Conservation (phyloP, 352 stramenopile species). For the Globisporangium cylindrosporum region DNA sequence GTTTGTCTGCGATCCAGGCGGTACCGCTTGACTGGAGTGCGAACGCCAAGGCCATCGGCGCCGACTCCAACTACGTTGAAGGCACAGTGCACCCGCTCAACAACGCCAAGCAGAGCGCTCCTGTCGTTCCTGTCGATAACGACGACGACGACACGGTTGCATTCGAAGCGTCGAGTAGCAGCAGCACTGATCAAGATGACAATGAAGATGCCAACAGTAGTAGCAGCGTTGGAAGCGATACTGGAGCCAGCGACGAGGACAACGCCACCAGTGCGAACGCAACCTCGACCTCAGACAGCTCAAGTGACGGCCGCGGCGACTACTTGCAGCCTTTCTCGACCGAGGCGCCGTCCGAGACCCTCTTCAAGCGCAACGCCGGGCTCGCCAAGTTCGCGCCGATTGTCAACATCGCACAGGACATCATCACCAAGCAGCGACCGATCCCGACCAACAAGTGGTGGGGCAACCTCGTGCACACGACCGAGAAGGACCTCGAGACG, state of each 20-base stretch:
- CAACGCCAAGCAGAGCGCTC: constrained; percentile 12
- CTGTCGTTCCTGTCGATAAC: not conserved
- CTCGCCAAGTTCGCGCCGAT: constrained; percentile 49
- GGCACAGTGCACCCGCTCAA: constrained; percentile 13
- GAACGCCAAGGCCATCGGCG: constrained; percentile 1
- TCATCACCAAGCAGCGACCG: constrained; percentile 32
- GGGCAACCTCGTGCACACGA: constrained; percentile 70
- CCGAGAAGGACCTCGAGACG: constrained; percentile 31
- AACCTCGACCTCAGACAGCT: too few species aligned
- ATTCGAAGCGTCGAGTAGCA: not conserved
- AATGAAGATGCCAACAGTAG: not conserved
- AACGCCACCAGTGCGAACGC: not conserved
- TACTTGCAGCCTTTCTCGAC: constrained; percentile 44
- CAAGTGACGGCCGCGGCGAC: not conserved
- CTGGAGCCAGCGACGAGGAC: not conserved
- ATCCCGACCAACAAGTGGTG: constrained; percentile 86
- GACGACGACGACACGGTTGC: not conserved
- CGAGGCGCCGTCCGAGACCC: constrained; percentile 30
- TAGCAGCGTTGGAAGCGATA: not conserved
- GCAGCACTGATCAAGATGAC: not conserved
- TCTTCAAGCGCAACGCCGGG: constrained; percentile 43
- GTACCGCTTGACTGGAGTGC: constrained; percentile 1
- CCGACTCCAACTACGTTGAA: constrained; percentile 11
- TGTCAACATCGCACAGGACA: constrained; percentile 53
- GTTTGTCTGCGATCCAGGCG: not conserved